phyloP scores from a whole-genome alignment of 495 filamentous ascomycete genomes.

The Peziza echinospora region DNA sequence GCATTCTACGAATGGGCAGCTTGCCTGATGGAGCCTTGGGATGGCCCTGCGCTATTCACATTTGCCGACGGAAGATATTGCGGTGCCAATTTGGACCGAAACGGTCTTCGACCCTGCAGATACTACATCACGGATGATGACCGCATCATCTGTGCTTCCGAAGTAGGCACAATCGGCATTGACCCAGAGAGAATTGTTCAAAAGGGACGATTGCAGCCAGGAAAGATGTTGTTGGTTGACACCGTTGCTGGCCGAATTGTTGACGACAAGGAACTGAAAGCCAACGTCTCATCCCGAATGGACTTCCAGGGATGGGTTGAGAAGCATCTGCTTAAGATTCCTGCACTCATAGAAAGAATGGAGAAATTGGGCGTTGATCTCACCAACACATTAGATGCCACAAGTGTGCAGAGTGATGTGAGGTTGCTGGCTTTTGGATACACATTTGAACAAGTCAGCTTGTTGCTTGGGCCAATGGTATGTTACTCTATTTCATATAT shows the following conservation, averaged over 20 bases:
- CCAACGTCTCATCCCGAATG: conserved; percentile 58
- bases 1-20: conserved; percentile 99
- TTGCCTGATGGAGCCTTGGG: conserved; percentile 99
- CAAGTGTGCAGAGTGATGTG: conserved; percentile 65
- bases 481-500: conserved; percentile 1
- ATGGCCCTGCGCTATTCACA: conserved; percentile 92
- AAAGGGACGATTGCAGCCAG: conserved; percentile 88
- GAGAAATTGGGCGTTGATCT: conserved; percentile 32
- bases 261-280: conserved; percentile 84
- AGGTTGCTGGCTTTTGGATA: conserved; percentile 81
- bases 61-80: conserved; percentile 97
- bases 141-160: conserved; percentile 93
- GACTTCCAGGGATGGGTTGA: conserved; percentile 84
- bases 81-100: conserved; percentile 95
- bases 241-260: conserved; percentile 90
- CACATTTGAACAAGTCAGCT: conserved; percentile 86
- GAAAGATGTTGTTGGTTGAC: conserved; percentile 94
- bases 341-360: neutral
- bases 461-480: conserved; percentile 80
- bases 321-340: conserved; percentile 49
- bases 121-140: conserved; percentile 98
- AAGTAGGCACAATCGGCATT: conserved; percentile 85
- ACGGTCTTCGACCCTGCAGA: conserved; percentile 87
- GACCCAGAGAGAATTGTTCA: conserved; percentile 79
- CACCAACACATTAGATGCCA: conserved; percentile 40